Conservation (phyloP, 1,284 basidiomycete genomes). For the Ceratobasidium sp. region DNA sequence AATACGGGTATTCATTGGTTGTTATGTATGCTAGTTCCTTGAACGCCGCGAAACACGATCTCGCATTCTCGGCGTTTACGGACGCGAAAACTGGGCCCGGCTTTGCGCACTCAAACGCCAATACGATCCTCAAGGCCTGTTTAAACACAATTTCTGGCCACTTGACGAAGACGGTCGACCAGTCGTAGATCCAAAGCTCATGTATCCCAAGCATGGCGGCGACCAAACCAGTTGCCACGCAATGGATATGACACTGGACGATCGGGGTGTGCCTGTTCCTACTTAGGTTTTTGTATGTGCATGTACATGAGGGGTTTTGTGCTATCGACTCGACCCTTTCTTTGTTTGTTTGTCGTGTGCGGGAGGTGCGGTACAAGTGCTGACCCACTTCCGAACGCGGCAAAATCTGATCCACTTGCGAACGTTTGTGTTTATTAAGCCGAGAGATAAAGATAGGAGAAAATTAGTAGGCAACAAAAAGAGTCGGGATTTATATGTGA, state of each 20-base stretch:
- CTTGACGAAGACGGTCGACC: conserved; percentile 66
- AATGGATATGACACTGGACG: conserved; percentile 37
- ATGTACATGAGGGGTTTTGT: too few species aligned
- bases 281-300: neutral
- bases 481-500: too few species aligned
- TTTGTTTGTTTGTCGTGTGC: too few species aligned
- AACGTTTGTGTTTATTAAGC: too few species aligned
- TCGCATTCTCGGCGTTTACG: conserved; percentile 48
- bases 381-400: too few species aligned
- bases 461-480: too few species aligned
- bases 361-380: too few species aligned
- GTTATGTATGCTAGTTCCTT: conserved; percentile 72
- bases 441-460: too few species aligned
- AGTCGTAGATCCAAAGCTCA: conserved; percentile 27
- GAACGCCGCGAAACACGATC: conserved; percentile 71
- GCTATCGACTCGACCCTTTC: too few species aligned
- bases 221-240: conserved; percentile 35
- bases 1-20: conserved; percentile 46
- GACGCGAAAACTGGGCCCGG: conserved; percentile 73
- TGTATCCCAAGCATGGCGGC: neutral
- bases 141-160: conserved; percentile 82
- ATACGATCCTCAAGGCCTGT: conserved; percentile 82
- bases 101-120: conserved; percentile 76
- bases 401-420: too few species aligned
- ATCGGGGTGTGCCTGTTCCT: conserved; percentile 10